Evolutionary conservation across 2,329 filamentous ascomycete species (phyloP), one percentile per base, ranked within the genome.

Genomic region (Apiospora koreana): DNA sequence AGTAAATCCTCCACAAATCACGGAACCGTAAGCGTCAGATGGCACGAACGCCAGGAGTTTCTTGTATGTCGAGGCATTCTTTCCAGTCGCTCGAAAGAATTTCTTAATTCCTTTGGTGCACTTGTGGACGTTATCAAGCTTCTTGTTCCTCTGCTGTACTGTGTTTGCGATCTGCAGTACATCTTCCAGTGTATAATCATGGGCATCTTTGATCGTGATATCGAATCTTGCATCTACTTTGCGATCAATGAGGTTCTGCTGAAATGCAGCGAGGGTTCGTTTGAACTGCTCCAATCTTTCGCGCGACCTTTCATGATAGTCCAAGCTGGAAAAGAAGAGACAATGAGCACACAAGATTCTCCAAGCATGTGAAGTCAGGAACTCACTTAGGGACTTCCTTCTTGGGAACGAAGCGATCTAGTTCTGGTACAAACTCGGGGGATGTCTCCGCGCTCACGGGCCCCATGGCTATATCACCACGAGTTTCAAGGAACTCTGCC

Each of bases 1-100:
- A 1, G 73, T 71, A n/a, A 74, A 74, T 2, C 73, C 73, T 8
- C 73, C 72, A 42, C 73, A 73, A 38, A 74, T 74, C 1, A 67
- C 54, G 23, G 73, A 72, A 3, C 73, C 71, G 18, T 74, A 74
- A 3, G 38, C 68, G 28, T 74, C 73, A 38, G 68, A 69, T 16
- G 73, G 73, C 41, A 70, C 42, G 38, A 74, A 74, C n/a, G 50
- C 46, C n/a, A 74, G 65, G 5, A 74, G 69, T 38, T 68, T 74
- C 23, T 74, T 68, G 1, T 73, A 58, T 6, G 72, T 70, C 23
- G 69, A 67, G 25, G 69, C 65, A 10, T 73, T 71, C 14, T 69
- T 41, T 10, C 68, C 41, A 2, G 71, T 58, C 14, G 68, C 65
- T 43, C 65, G 70, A 28, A 74, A 74, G 25, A 71, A 71, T 41